These are phyloP conservation scores for Saccharomycopsis guyanensis DNA, from an alignment of 805 yeast genomes.

Conservation along the genomic window DNA sequence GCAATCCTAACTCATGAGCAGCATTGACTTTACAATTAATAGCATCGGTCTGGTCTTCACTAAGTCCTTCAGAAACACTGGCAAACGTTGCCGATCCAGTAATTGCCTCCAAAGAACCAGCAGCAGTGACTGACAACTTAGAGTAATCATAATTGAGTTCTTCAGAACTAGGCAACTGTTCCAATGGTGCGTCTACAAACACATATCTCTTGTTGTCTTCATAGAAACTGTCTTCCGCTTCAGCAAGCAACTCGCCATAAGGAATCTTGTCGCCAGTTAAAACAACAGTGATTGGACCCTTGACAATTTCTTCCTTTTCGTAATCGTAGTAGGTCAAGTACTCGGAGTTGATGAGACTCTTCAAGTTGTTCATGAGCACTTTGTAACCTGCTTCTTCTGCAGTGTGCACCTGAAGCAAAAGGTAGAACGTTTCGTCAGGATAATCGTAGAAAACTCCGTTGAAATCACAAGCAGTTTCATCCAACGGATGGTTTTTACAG, in stretches of 20 bases:
- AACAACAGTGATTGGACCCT: slow-evolving; percentile 54
- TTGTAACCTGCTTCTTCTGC: slow-evolving; percentile 35
- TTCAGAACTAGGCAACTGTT: too few relatives aligned
- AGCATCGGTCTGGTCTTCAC: too few relatives aligned
- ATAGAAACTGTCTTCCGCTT: slow-evolving; percentile 23
- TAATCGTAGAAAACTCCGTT: slow-evolving; percentile 39
- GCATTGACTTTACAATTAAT: too few relatives aligned
- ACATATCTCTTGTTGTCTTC: slow-evolving; percentile 27
- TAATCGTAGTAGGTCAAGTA: slow-evolving; percentile 46
- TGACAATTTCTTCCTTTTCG: slow-evolving; percentile 27
- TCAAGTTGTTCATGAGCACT: slow-evolving; percentile 36
- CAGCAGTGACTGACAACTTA: too few relatives aligned
- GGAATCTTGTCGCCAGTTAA: slow-evolving; percentile 59
- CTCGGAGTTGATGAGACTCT: slow-evolving; percentile 39
- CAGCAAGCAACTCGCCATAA: slow-evolving; percentile 27
- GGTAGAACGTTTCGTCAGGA: slow-evolving; percentile 44
- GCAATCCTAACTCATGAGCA: too few relatives aligned
- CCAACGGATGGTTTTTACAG: slow-evolving; percentile 21
- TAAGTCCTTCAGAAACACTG: too few relatives aligned
- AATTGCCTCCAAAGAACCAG: too few relatives aligned
- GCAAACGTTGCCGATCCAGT: too few relatives aligned
- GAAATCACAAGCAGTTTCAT: slow-evolving; percentile 24
- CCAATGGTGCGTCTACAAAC: too few relatives aligned
- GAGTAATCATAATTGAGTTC: too few relatives aligned
- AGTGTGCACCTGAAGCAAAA: slow-evolving; percentile 53